Base-by-base conservation (phyloP, 2,329 filamentous ascomycete genomes). In the Alternaria triticimaculans region DNA sequence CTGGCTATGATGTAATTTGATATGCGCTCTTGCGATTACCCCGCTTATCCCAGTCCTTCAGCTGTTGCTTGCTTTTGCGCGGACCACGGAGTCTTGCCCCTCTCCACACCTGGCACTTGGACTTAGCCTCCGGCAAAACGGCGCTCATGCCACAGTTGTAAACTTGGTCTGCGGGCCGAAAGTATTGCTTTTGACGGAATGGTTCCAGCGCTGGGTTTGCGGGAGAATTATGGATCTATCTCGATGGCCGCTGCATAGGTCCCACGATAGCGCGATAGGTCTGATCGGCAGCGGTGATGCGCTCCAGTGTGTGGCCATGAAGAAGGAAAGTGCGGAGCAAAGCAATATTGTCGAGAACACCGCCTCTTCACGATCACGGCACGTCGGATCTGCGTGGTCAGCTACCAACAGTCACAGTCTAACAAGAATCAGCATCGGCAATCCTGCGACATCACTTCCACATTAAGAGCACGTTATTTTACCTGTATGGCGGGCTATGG, bases 161-260 rank as follows among this genome's bases (percentile, higher is more conserved):
- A 12, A 53, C 6, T 37, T 37, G 20, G 20, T 23, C 49, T 28
- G 49, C 20, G 14, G 28, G 30, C 30, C 18, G 21, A n/a, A n/a
- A 12, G 15, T 9, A 30, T 59, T 56, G 54, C 54, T 56, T 56
- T 46, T 56, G 54, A 56, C 54, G 26, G 54, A 18, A 28, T 23
- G 18, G 23, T 41, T 20, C n/a, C 50, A 28, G 37, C 28, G 20
- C 46, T 43, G 28, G 28, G 18, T 33, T 18, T 46, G 30, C 51
- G 45, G 58, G 44, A 56, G 49, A 60, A 55, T 12, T 33, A 60
- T 60, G 44, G 58, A 44, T 56, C 58, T 60, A 60, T 53, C 44
- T 49, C 28, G 45, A 50, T 8, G 30, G 26, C 44, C 28, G 44
- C 58, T 60, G 58, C 58, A 50, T 48, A 33, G 14, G 43, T 55